A percentile compares a stretch with the other conserved stretches of the same genome.
Evolutionary conservation across 2,329 filamentous ascomycete species (phyloP).

Genomic region (Sclerotiophoma versabilis): DNA sequence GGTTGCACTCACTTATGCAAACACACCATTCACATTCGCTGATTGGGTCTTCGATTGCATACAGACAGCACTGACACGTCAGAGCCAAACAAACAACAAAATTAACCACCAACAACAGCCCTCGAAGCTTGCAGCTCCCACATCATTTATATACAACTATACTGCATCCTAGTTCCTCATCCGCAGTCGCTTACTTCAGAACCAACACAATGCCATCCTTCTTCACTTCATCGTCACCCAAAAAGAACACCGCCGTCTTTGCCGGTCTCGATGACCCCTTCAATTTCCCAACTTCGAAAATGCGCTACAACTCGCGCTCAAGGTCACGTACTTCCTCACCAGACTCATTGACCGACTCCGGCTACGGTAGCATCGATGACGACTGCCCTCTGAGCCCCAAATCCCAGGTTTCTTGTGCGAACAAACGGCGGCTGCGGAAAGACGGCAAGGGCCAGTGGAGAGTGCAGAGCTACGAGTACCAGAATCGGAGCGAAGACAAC

Average conservation of each 20-base stretch:
- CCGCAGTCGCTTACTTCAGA: not conserved
- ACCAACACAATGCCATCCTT: conserved; percentile 7
- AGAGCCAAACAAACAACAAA: not conserved
- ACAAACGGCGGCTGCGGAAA: not conserved
- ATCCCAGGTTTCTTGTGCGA: not conserved
- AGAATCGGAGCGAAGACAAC: conserved; percentile 13
- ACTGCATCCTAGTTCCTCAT: too few relatives aligned
- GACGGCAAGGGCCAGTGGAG: conserved; percentile 4
- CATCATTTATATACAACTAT: not conserved
- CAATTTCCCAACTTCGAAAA: conserved; percentile 9
- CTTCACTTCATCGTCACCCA: not conserved
- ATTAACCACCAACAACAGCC: not conserved
- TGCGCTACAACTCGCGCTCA: conserved; percentile 1
- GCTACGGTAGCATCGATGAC: conserved; percentile 25
- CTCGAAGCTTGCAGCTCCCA: not conserved
- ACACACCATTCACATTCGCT: not conserved
- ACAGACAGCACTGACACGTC: not conserved
- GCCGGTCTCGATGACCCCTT: conserved; percentile 16
- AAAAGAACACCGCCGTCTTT: not conserved
- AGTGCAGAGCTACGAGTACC: conserved; percentile 3
- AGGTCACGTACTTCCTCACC: not conserved
- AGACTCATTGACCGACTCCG: conserved; percentile 19
- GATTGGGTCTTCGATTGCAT: not conserved
- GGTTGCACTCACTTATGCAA: not conserved
- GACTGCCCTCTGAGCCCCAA: conserved; percentile 11